These are phyloP conservation scores for Mortierella polycephala DNA, from an alignment of 371 early-diverging fungal species.

Conservation along the genomic window DNA sequence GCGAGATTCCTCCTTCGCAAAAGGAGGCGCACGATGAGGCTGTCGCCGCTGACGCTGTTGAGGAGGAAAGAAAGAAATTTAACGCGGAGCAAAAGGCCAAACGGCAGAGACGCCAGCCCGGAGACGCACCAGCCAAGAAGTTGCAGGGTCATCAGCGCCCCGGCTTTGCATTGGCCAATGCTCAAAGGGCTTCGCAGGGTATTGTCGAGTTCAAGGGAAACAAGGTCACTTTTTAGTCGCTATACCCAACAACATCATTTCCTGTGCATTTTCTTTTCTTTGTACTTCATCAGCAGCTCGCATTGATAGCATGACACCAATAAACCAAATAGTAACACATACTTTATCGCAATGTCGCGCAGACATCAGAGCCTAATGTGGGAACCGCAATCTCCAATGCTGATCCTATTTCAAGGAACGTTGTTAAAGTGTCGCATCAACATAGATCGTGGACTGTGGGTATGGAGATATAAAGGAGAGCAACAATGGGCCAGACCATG, in stretches of 20 bases:
- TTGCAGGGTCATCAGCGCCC: conserved; percentile 59
- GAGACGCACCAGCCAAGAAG: conserved; percentile 44
- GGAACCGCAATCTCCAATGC: no score
- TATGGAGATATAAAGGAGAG: no score
- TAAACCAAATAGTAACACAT: no score
- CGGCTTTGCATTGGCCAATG: conserved; percentile 62
- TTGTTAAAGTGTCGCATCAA: no score
- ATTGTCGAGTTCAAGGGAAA: conserved; percentile 74
- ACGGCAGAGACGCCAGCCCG: conserved; percentile 47
- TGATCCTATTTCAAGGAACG: no score
- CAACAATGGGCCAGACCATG: no score
- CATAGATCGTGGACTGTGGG: no score
- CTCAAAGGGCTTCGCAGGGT: conserved; percentile 62
- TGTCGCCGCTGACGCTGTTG: conserved; percentile 49
- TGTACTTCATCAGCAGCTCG: background rate
- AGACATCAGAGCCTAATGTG: background rate
- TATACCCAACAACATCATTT: background rate
- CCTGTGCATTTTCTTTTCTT: background rate
- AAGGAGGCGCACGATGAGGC: conserved; percentile 29
- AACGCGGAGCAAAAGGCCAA: conserved; percentile 56
- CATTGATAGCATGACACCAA: background rate
- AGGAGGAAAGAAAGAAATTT: conserved; percentile 40
- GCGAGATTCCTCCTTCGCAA: conserved; percentile 37
- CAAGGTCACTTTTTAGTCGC: conserved; percentile 64
- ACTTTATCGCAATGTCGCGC: no score